Percentiles rank a stretch among this genome's conserved stretches.
Evolutionary conservation across 331 rosid genomes (phyloP).

Genomic region (Rhamnella rubrinervis): DNA sequence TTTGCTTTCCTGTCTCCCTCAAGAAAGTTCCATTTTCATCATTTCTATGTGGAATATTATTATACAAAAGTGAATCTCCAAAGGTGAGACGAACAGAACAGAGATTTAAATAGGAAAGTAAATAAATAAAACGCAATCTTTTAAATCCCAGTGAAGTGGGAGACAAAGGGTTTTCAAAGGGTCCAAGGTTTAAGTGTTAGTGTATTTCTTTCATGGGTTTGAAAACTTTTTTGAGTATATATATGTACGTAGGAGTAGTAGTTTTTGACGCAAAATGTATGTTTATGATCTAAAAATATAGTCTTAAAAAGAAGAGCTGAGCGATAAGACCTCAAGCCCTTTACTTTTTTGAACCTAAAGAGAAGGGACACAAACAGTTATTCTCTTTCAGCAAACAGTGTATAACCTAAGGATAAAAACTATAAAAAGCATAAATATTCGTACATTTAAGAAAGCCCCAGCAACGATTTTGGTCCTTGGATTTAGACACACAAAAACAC

Average conservation of each 20-base stretch:
- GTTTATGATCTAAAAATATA: not conserved
- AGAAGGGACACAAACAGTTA: conserved; percentile 28
- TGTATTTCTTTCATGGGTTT: too few species aligned
- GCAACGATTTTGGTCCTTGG: conserved; percentile 40
- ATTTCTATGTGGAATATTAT: too few species aligned
- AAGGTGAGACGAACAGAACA: too few species aligned
- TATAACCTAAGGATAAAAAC: conserved; percentile 41
- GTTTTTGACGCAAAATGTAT: not conserved
- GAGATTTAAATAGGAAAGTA: too few species aligned
- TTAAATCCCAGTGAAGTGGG: too few species aligned
- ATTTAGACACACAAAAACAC: conserved; percentile 19
- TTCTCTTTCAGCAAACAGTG: conserved; percentile 47
- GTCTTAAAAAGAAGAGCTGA: conserved; percentile 73
- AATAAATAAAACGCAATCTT: too few species aligned
- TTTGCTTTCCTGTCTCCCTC: not conserved
- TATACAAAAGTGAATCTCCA: too few species aligned
- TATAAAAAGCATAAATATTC: conserved; percentile 22
- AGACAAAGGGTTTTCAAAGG: too few species aligned
- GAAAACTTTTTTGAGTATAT: too few species aligned
- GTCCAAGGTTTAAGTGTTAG: too few species aligned
- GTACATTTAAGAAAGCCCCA: conserved; percentile 51
- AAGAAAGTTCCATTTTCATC: too few species aligned
- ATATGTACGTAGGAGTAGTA: too few species aligned
- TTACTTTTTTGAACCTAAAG: conserved; percentile 35
- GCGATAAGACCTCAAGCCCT: conserved; percentile 32